These are phyloP conservation scores for Fusarium miscanthi DNA, from an alignment of 2,329 filamentous ascomycete genomes.

Conservation along the genomic window DNA sequence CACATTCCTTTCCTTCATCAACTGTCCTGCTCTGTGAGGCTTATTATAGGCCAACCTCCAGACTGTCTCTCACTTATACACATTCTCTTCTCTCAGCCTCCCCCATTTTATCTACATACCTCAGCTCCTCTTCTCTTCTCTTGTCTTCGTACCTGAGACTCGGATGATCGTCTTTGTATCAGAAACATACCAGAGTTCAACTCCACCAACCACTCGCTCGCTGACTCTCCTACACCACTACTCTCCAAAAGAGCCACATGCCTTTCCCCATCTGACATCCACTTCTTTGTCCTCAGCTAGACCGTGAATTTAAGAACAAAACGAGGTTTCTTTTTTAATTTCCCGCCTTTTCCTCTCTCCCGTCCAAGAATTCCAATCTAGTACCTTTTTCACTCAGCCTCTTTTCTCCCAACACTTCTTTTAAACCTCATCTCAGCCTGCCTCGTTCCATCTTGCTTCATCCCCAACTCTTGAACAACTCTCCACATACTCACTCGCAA, in stretches of 20 bases:
- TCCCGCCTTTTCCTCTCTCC: conserved; percentile 8
- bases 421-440: conserved; percentile 10
- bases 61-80: conserved; percentile 1
- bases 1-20: conserved; percentile 17
- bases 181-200: conserved; percentile 26
- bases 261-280: conserved; percentile 7
- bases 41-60: neutral
- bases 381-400: conserved; percentile 16
- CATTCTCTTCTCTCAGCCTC: conserved; percentile 14
- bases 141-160: conserved; percentile 4
- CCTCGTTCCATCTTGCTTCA: conserved; percentile 17
- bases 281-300: conserved; percentile 21
- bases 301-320: conserved; percentile 17
- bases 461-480: conserved; percentile 9
- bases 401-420: conserved; percentile 11
- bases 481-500: neutral
- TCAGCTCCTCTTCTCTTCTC: neutral
- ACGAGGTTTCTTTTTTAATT: conserved; percentile 15
- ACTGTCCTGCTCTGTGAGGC: conserved; percentile 4
- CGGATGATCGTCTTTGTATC: conserved; percentile 24
- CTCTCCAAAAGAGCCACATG: conserved; percentile 11
- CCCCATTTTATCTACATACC: conserved; percentile 10
- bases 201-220: conserved; percentile 19
- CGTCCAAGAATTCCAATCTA: conserved; percentile 14
- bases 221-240: neutral